Conservation (phyloP, 768 basidiomycete species). For the Daedaleopsis nitida region DNA sequence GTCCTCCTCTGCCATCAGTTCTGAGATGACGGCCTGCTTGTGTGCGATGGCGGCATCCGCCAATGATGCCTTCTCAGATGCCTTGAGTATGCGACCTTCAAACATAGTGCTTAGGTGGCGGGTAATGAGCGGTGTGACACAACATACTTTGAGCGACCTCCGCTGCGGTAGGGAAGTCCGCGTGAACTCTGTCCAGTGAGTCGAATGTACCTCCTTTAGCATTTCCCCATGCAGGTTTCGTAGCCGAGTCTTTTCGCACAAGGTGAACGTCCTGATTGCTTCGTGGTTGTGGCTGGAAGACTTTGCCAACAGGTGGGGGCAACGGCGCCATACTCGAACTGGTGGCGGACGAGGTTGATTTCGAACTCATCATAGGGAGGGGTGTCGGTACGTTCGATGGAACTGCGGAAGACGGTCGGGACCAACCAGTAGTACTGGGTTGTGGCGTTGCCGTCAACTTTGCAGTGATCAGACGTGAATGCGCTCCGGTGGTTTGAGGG, state of each 20-base stretch:
- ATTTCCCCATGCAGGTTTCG: constrained; percentile 76
- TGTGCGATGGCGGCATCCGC: constrained; percentile 54
- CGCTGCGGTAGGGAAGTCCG: constrained; percentile 95
- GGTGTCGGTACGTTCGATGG: constrained; percentile 58
- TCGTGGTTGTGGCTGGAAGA: constrained; percentile 69
- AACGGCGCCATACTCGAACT: constrained; percentile 43
- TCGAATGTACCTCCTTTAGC: constrained; percentile 40
- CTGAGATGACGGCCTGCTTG: constrained; percentile 71
- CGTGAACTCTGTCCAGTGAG: constrained; percentile 44
- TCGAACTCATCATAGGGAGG: constrained; percentile 41
- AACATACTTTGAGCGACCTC: constrained; percentile 86
- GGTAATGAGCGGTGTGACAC: background rate
- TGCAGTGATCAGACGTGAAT: constrained; percentile 83
- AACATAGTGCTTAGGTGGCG: background rate
- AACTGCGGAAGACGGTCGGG: constrained; percentile 73
- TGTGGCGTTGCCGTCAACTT: constrained; percentile 76
- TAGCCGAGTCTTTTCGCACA: constrained; percentile 27
- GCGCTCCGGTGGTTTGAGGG: constrained; percentile 54
- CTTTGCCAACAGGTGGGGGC: constrained; percentile 59
- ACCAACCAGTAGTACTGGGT: constrained; percentile 67
- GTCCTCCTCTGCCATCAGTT: constrained; percentile 82
- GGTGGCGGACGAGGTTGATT: constrained; percentile 34
- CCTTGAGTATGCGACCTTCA: constrained; percentile 23
- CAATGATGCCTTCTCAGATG: constrained; percentile 40
- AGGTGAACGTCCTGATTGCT: constrained; percentile 34